Conservation (phyloP, 2,329 filamentous ascomycete species). For the Clathrospora elynae region DNA sequence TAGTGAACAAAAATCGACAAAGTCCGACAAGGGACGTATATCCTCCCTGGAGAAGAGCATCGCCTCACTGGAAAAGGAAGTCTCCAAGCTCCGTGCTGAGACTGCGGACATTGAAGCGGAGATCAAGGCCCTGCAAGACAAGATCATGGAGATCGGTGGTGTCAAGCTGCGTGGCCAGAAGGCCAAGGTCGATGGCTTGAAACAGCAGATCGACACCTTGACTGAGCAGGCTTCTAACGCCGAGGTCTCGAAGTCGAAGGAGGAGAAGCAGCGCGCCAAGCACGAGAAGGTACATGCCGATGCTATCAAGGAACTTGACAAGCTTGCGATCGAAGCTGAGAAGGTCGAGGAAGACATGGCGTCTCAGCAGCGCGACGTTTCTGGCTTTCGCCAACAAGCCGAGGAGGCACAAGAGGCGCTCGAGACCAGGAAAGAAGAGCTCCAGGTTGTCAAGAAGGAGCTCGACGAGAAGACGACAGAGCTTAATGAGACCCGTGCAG, state of each 20-base stretch:
- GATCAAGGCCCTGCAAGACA: conserved; percentile 90
- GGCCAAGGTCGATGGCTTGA: conserved; percentile 81
- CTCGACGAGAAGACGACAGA: conserved; percentile 84
- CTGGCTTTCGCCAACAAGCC: conserved; percentile 72
- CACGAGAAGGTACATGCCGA: conserved; percentile 82
- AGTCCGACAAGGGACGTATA: conserved; percentile 77
- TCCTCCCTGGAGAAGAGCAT: conserved; percentile 78
- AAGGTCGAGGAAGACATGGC: conserved; percentile 78
- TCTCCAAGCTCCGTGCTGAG: conserved; percentile 78
- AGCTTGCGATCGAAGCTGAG: conserved; percentile 73
- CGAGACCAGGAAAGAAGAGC: conserved; percentile 76
- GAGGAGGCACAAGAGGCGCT: conserved; percentile 82
- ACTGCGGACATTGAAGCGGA: conserved; percentile 90
- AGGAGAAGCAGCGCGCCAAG: conserved; percentile 88
- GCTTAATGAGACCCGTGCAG: conserved; percentile 83
- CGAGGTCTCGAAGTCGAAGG: conserved; percentile 87
- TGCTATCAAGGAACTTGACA: conserved; percentile 77
- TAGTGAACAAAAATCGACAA: conserved; percentile 79
- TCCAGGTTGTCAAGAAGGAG: conserved; percentile 78
- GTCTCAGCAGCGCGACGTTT: conserved; percentile 75
- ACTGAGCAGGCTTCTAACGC: conserved; percentile 83
- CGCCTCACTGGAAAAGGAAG: conserved; percentile 72
- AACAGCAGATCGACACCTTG: conserved; percentile 80
- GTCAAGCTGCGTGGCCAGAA: conserved; percentile 90
- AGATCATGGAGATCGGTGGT: conserved; percentile 97